Evolutionary conservation across 2,329 filamentous ascomycete genomes (phyloP).

Genomic region (Alternaria viburni): DNA sequence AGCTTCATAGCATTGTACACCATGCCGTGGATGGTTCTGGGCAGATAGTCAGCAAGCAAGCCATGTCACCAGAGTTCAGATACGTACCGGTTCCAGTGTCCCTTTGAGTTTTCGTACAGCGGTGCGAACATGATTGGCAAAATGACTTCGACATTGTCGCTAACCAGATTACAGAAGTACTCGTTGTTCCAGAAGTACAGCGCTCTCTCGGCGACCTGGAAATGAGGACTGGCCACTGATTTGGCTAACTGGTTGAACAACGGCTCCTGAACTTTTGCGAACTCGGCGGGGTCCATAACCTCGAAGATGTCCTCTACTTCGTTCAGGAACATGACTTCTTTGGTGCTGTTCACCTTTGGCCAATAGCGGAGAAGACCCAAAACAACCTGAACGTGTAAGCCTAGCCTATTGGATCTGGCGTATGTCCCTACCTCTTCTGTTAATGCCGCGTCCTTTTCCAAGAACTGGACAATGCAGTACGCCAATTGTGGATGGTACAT

Average conservation of each 20-base stretch:
- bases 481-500: slow-evolving; percentile 99
- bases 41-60: slow-evolving; percentile 21
- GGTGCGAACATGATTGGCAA: slow-evolving; percentile 99
- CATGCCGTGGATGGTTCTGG: slow-evolving; percentile 97
- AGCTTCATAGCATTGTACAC: slow-evolving; percentile 99
- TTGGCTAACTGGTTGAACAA: slow-evolving; percentile 97
- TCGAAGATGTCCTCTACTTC: slow-evolving; percentile 99
- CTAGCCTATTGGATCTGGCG: slow-evolving; percentile 4
- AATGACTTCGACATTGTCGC: slow-evolving; percentile 98
- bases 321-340: slow-evolving; percentile 99
- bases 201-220: slow-evolving; percentile 96
- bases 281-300: slow-evolving; percentile 98
- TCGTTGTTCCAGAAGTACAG: slow-evolving; percentile 99
- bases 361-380: slow-evolving; percentile 93
- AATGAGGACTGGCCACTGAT: slow-evolving; percentile 96
- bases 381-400: slow-evolving; percentile 70
- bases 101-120: slow-evolving; percentile 98
- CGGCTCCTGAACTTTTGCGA: slow-evolving; percentile 97
- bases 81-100: slow-evolving; percentile 94
- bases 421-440: slow-evolving; percentile 81
- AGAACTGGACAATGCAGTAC: slow-evolving; percentile 98
- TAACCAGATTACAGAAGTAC: slow-evolving; percentile 99
- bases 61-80: neutral
- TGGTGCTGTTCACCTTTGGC: slow-evolving; percentile 99
- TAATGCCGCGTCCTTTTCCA: slow-evolving; percentile 95